Base-by-base conservation (phyloP, 1,284 basidiomycete genomes). In the Leucoagaricus sp. region DNA sequence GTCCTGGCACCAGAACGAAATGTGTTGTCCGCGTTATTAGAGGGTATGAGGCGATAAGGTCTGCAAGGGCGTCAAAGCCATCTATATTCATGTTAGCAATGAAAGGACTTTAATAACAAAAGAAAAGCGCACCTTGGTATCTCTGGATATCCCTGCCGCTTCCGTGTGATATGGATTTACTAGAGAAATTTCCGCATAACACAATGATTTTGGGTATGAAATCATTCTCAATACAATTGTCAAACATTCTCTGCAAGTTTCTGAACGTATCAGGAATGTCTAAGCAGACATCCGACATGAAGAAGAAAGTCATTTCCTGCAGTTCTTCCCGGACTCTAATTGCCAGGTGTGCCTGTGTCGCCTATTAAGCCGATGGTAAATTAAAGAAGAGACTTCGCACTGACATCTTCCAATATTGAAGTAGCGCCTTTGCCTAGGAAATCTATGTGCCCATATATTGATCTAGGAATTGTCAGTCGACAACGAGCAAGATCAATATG, bases 171-270 rank as follows among this genome's bases (percentile, higher is more conserved):
- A 95, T 89, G 0, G 91, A 89, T 60, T 83, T 82, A 62, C 88
- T 92, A 2, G 89, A 91, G 70, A 99, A 99, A 73, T 97, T 96
- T 3, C 97, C 97, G 64, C 97, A 99, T 29, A 99, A 76, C 17
- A 98, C 84, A 61, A 98, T 91, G 6, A 94, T 80, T 65, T 85
- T 93, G 6, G 89, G 96, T 61, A 91, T 88, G 72, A 89, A 93
- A 61, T 83, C 88, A 52, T 89, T 91, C 61, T 94, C 91, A 36
- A 96, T 85, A 69, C 96, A 99, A 49, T 94, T 94, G 63, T 96
- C 89, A 63, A 99, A 89, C 74, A 99, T 84, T 62, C 88, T 87
- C 56, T 84, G 81, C 10, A 99, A 80, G 1, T 92, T 94, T 6
- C 78, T 72, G 10, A 98, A 72, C 0, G 94, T 94, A 57, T 89